Base-by-base conservation (phyloP, 1,284 basidiomycete species). In the Marasmius tenuissimus region DNA sequence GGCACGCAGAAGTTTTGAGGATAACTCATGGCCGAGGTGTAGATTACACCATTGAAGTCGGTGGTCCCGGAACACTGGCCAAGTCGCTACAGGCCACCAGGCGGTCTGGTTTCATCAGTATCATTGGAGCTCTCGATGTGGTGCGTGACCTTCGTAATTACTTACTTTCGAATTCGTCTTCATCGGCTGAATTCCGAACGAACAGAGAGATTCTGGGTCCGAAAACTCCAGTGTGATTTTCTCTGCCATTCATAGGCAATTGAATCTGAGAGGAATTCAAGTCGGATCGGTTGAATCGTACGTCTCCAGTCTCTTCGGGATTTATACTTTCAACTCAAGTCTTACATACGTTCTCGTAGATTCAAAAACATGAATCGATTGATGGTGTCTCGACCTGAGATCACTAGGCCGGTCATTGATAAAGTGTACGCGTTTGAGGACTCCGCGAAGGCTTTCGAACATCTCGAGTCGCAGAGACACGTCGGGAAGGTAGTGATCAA, bases 1-100 rank as follows among this genome's bases (percentile, higher is more conserved):
- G 85, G 86, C 81, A 83, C 33, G 71, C 83, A 47, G 79, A 83
- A 61, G 81, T 85, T 1, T 62, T 81, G 49, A 77, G 77, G 54
- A 73, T 85, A 70, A 85, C 85, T 8, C 74, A 74, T 14, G 84
- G 81, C 1, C 68, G 69, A 11, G 86, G 87, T 11, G 86, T 85
- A 5, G 83, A 88, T 61, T 82, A 85, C 66, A 70, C 87, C 45
- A 72, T 88, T 52, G 86, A 88, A 70, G 76, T 83, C n/a, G 84
- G 85, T 3, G 85, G 86, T 1, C 65, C 76, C 3, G 79, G 80
- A 10, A 87, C 85, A 5, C 71, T 88, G 2, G 60, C 68, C 10
- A 79, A 82, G 63, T 78, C 77, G 6, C 71, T 83, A 60, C 75
- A 75, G 7, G 75, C 81, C 4, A 68, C 81, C 58, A 70, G 72